These are phyloP conservation scores for Aureobasidium sp. DNA, from an alignment of 2,329 filamentous ascomycete genomes.

Conservation along the genomic window DNA sequence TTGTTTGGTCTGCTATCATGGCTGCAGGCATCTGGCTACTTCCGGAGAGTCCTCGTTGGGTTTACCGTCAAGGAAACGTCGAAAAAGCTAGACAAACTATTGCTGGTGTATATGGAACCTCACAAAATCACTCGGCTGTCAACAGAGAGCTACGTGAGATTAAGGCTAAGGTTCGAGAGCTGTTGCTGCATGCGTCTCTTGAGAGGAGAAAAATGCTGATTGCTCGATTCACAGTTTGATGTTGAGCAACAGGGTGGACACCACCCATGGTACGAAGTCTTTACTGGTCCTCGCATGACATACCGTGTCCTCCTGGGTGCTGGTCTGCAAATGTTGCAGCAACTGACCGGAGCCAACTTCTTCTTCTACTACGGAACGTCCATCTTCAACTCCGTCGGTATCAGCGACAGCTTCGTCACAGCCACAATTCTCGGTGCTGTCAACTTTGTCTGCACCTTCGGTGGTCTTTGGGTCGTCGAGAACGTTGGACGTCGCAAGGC, in stretches of 20 bases:
- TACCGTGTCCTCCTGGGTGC: conserved; percentile 59
- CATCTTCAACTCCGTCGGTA: conserved; percentile 35
- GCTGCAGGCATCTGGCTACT: conserved; percentile 48
- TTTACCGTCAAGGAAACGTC: conserved; percentile 49
- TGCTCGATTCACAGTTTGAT: conserved; percentile 30
- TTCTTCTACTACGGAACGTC: conserved; percentile 50
- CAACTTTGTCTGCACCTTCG: conserved; percentile 43
- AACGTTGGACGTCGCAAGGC: conserved; percentile 39
- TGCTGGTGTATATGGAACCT: conserved; percentile 48
- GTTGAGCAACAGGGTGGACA: conserved; percentile 43
- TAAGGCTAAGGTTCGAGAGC: conserved; percentile 32
- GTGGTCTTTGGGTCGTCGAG: conserved; percentile 42
- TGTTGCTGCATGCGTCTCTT: too few relatives aligned
- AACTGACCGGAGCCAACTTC: conserved; percentile 62
- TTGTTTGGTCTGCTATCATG: conserved; percentile 50
- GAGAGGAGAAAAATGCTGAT: too few relatives aligned
- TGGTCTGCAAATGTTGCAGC: conserved; percentile 57
- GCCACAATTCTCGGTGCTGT: conserved; percentile 42
- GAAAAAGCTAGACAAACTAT: conserved; percentile 47
- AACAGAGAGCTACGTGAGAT: conserved; percentile 49
- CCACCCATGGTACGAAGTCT: conserved; percentile 58
- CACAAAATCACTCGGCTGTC: conserved; percentile 48
- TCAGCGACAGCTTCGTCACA: conserved; percentile 40
- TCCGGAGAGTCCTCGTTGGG: conserved; percentile 51
- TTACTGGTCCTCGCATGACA: conserved; percentile 59